Evolutionary conservation across 331 rosid genomes (phyloP), one percentile per base, ranked within the genome.

Genomic region (Saraca asoca): DNA sequence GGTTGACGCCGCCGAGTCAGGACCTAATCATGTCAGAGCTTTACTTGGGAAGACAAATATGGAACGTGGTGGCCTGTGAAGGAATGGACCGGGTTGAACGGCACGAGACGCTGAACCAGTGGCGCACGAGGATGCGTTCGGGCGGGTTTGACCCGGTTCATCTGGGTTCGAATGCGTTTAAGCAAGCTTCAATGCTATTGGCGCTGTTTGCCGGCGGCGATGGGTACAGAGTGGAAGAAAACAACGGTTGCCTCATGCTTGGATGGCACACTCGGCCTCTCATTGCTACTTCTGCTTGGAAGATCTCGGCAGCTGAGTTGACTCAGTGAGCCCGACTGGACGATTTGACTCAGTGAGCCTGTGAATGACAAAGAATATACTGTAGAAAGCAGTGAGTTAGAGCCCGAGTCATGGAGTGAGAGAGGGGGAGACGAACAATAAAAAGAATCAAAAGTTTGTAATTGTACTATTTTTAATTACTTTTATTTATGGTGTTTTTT

Each of bases 181-280:
- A 86, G 80, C 97, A 88, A 62, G 97, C 95, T 0, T 84, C 89
- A 37, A 91, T 80, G 81, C 17, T 91, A 58, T 38, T 88, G 57
- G 97, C 85, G 7, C 75, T 79, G 7, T 86, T 78, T 45, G 85
- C 85, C 3, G 89, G 94, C 12, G 91, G 89, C 0, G 89, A 75
- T 52, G 96, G 94, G 24, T 91, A 91, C 41, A 72, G 79, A 61
- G 97, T 91, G 65, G 94, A 91, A 59, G 96, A 91, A 74, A 88
- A 78, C 35, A 69, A 76, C 1, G 97, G 94, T 51, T 80, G 84
- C 72, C 85, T 91, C 20, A 81, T 83, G 91, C 85, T 91, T 5
- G 97, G 97, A 6, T 91, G 97, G 96, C 97, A 91, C 68, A 88
- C 91, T 1, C 75, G 96, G 70, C 91, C 94, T 0, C 89, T 91